Evolutionary conservation across 768 basidiomycete species (phyloP).

Genomic region (Jaapia argillacea): DNA sequence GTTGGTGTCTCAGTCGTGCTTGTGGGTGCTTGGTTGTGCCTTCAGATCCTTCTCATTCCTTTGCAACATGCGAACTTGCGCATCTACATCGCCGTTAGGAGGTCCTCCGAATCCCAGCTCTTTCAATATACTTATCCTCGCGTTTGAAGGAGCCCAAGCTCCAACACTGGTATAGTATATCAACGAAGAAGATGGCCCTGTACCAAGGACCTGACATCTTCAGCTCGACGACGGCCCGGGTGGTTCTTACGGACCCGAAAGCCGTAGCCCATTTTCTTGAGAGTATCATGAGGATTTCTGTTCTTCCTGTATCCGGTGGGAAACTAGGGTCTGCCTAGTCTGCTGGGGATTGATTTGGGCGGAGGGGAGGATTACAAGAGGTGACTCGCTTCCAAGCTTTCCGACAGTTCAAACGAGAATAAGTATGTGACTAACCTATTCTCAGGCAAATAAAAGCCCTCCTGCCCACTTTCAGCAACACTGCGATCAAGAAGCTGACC

Average conservation of each 20-base stretch:
- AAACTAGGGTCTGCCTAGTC: constrained; percentile 8
- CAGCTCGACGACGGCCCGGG: constrained; percentile 18
- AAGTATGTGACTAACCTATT: background rate
- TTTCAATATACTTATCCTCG: no score
- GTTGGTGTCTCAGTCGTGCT: no score
- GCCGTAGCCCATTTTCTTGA: constrained; percentile 40
- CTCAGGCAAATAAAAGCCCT: constrained; percentile 38
- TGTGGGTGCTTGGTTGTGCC: no score
- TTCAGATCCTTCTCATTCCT: no score
- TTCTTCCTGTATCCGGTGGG: constrained; percentile 9
- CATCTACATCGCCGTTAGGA: no score
- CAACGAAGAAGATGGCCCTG: constrained; percentile 32
- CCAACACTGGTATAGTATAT: constrained; percentile 24
- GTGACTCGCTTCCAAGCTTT: constrained; percentile 11
- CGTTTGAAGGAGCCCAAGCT: no score
- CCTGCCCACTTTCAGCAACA: constrained; percentile 42
- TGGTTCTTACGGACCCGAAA: constrained; percentile 23
- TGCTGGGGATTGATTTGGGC: constrained; percentile 29
- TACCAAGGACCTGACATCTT: constrained; percentile 30
- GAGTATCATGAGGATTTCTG: constrained; percentile 17
- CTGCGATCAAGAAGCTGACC: constrained; percentile 35
- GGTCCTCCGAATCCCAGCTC: no score
- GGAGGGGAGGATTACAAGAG: constrained; percentile 34
- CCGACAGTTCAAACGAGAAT: constrained; percentile 16
- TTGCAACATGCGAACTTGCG: no score